A percentile compares a stretch with the other conserved stretches of the same genome.
Evolutionary conservation across 306 rosid species (phyloP).

Genomic region (Lathyrus tuberosus): DNA sequence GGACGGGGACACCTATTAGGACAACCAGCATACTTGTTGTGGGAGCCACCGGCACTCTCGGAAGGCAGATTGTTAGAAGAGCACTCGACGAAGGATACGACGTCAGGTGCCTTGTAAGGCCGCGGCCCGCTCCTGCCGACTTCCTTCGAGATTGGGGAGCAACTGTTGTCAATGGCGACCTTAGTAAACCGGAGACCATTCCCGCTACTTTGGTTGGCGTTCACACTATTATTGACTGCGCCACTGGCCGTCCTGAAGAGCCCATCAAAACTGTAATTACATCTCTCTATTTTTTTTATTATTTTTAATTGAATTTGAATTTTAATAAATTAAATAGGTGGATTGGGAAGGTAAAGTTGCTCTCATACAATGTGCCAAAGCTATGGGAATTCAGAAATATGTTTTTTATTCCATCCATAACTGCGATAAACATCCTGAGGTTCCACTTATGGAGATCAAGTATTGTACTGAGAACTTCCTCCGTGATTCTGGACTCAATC

Average conservation of each 20-base stretch:
- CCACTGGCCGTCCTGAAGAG: constrained; percentile 96
- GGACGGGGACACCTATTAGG: constrained; percentile 76
- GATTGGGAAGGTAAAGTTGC: constrained; percentile 99
- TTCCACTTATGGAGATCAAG: constrained; percentile 98
- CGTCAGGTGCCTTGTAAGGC: constrained; percentile 89
- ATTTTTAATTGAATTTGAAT: neutral
- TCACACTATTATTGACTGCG: constrained; percentile 89
- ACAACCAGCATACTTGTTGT: constrained; percentile 80
- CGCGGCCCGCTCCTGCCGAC: constrained; percentile 96
- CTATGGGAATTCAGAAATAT: constrained; percentile 96
- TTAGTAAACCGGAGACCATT: constrained; percentile 84
- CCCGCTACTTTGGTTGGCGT: constrained; percentile 95
- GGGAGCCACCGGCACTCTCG: constrained; percentile 86
- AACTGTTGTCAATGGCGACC: constrained; percentile 85
- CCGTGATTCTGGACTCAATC: constrained; percentile 74
- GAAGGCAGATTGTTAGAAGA: constrained; percentile 92
- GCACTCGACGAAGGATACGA: constrained; percentile 95
- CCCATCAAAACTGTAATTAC: constrained; percentile 75
- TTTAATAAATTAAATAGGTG: constrained; percentile 43
- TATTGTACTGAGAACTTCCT: constrained; percentile 87
- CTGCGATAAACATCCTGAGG: constrained; percentile 95
- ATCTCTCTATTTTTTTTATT: neutral
- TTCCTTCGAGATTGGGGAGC: constrained; percentile 99
- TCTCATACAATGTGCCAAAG: constrained; percentile 93
- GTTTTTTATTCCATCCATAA: constrained; percentile 94